Evolutionary conservation across 805 yeast species (phyloP).

Genomic region (Candida suzukii): DNA sequence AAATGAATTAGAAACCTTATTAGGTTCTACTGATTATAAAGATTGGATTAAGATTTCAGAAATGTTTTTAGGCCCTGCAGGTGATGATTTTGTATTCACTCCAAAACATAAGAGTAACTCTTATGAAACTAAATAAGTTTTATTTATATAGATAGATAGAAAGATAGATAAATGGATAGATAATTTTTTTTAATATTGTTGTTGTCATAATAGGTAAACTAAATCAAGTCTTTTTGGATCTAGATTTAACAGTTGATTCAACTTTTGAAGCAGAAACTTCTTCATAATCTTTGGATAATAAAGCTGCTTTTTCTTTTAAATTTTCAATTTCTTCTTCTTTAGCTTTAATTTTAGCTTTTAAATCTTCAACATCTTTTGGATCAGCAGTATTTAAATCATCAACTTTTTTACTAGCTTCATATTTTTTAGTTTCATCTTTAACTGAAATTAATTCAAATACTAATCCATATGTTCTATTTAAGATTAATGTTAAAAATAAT

Average conservation of each 20-base stretch:
- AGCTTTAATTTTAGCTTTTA: conserved; percentile 44
- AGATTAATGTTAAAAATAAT: conserved; percentile 77
- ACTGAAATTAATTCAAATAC: conserved; percentile 65
- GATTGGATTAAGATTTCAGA: conserved; percentile 97
- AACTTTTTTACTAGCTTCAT: conserved; percentile 5
- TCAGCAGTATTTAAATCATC: conserved; percentile 21
- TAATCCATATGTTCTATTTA: conserved; percentile 75
- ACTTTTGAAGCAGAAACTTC: conserved; percentile 1
- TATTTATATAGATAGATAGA: neutral
- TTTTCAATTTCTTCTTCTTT: conserved; percentile 60
- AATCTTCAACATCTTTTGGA: conserved; percentile 33
- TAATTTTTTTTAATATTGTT: too few species aligned
- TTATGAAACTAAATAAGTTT: conserved; percentile 32
- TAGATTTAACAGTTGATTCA: neutral
- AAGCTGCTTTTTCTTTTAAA: conserved; percentile 66
- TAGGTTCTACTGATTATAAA: conserved; percentile 76
- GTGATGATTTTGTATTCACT: conserved; percentile 64
- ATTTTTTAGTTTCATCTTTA: conserved; percentile 42
- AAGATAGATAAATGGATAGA: neutral
- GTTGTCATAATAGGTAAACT: too few species aligned
- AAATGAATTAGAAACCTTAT: conserved; percentile 82
- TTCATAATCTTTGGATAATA: conserved; percentile 61
- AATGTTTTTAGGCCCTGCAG: conserved; percentile 87
- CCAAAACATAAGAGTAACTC: conserved; percentile 97
- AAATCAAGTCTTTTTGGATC: conserved; percentile 1